Percentiles rank a stretch among this genome's conserved stretches.
Evolutionary conservation across 2,329 filamentous ascomycete genomes (phyloP).

Genomic region (Venturia asperata): DNA sequence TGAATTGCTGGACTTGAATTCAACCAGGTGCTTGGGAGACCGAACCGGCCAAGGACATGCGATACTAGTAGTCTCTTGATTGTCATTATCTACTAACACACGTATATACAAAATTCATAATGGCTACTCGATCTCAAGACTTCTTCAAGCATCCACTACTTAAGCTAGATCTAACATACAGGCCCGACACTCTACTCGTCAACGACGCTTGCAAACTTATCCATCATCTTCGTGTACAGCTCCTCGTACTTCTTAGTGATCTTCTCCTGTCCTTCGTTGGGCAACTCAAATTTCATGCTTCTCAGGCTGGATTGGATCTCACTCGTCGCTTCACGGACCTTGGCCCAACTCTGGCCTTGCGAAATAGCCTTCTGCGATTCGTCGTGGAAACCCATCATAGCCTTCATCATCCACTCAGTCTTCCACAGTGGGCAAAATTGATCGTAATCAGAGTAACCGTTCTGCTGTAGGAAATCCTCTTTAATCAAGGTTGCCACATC

Average conservation of each 20-base stretch:
- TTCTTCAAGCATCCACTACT: not conserved
- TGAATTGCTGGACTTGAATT: not conserved
- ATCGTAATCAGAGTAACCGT: conserved; percentile 98
- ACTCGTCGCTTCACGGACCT: conserved; percentile 82
- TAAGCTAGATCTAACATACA: not conserved
- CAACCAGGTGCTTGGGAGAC: not conserved
- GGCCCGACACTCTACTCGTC: conserved; percentile 64
- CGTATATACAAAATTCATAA: conserved; percentile 1
- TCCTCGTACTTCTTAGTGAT: conserved; percentile 92
- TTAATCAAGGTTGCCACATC: conserved; percentile 88
- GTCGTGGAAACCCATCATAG: conserved; percentile 96
- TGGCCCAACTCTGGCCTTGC: conserved; percentile 85
- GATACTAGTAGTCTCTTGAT: not conserved
- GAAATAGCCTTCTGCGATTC: conserved; percentile 92
- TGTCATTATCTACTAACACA: not conserved
- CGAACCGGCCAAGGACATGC: not conserved
- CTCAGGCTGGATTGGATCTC: conserved; percentile 81
- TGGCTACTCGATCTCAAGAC: not conserved
- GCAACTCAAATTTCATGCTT: conserved; percentile 95
- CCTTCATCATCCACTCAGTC: conserved; percentile 99
- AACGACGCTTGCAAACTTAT: conserved; percentile 93
- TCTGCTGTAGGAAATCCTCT: conserved; percentile 98
- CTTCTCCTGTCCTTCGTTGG: conserved; percentile 71
- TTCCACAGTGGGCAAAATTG: conserved; percentile 99
- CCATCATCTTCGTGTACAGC: conserved; percentile 83